Base-by-base conservation (phyloP, 495 filamentous ascomycete species). In the Usnea hakonensis region DNA sequence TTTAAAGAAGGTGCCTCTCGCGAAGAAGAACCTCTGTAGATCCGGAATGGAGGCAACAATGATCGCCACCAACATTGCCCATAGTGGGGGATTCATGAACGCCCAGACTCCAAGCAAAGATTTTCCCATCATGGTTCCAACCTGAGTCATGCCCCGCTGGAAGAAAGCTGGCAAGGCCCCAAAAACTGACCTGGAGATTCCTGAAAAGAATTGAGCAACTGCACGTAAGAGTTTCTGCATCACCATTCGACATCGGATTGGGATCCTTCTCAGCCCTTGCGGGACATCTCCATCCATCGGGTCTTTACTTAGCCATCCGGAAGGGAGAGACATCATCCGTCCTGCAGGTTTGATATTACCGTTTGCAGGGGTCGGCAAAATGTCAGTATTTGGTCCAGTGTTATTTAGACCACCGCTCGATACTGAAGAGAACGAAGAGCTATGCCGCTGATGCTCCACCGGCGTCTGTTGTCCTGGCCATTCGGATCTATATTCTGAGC, bases 21-120 rank as follows among this genome's bases (percentile, higher is more conserved):
- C 78, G 76, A 97, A 98, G 78, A 98, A 97, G 17, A 91, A 75
- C 33, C 76, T 75, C 72, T 98, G 92, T 3, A 97, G 79, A 3
- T 78, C 71, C 0, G 94, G 95, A n/a, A 97, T 82, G 3, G 90
- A 95, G 33, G 95, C 94, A 7, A 97, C 87, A 60, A 97, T 71
- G 60, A 97, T 87, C 21, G 95, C 88, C 23, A 83, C 75, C 2
- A 97, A 78, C 93, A 98, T 97, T 13, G 94, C 93, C 90, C 92
- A 97, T 2, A 98, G 84, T 1, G 94, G 95, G 8, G 94, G 93
- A 74, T 97, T 98, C 94, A 98, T 97, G 73, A 96, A 94, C 40
- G 88, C 87, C 89, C 88, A 91, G 11, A 88, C 64, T 37, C 90
- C 91, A 41, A 72, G 66, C 57, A 82, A 70, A 68, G 93, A 87